A percentile compares a stretch with the other conserved stretches of the same genome.
Evolutionary conservation across 2,329 filamentous ascomycete genomes (phyloP).

Genomic region (Colletotrichum destructivum): DNA sequence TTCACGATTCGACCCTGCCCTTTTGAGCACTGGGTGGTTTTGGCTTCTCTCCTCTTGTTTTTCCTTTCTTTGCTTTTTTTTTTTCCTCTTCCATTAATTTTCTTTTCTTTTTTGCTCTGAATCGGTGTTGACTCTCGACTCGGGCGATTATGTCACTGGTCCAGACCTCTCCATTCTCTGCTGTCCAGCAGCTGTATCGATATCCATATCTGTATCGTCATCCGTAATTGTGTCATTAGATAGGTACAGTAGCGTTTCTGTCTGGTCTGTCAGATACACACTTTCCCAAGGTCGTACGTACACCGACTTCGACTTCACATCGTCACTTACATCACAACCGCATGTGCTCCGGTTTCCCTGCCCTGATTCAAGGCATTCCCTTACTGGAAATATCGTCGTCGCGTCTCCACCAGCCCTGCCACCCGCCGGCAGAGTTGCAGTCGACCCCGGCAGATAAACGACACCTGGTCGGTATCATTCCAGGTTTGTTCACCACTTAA

Average conservation of each 20-base stretch:
- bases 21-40: neutral
- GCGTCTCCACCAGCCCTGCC: constrained; percentile 22
- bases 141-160: neutral
- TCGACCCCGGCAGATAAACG: constrained; percentile 29
- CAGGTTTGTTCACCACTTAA: constrained; percentile 31
- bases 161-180: neutral
- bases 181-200: no score
- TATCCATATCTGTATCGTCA: no score
- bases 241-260: no score
- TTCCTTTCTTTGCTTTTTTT: neutral
- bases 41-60: no score
- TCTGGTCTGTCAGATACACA: no score
- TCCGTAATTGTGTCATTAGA: no score
- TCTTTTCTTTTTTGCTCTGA: neutral
- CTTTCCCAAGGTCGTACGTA: no score
- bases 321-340: neutral
- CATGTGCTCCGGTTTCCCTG: constrained; percentile 8
- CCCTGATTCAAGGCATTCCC: constrained; percentile 29
- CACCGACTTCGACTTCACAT: neutral
- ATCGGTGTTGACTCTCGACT: no score
- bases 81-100: neutral
- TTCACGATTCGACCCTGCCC: constrained; percentile 5
- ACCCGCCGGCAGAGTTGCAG: constrained; percentile 35
- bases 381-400: constrained; percentile 32
- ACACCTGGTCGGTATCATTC: constrained; percentile 21